Evolutionary conservation across 2,329 filamentous ascomycete genomes (phyloP), one percentile per base, ranked within the genome.

Genomic region (Penicillium sp.): DNA sequence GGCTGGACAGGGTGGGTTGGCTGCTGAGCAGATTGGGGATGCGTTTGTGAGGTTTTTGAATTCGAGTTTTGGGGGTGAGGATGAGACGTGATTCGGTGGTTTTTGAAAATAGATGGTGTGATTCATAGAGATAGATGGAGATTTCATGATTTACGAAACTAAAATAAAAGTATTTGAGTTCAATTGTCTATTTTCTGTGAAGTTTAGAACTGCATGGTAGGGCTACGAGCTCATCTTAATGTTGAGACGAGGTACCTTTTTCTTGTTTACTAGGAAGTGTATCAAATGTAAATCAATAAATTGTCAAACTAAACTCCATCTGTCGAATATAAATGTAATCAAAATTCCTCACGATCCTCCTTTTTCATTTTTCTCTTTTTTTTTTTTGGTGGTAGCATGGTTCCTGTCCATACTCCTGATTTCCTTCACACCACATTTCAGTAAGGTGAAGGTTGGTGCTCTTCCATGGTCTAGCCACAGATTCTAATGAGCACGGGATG

Each of bases 21-120:
- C 60, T 14, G 51, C 62, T 47, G 73, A 73, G 21, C 71, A 76
- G 58, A 68, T 78, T 14, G 70, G 70, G 1, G 75, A 77, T 68
- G 76, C 76, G 7, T 80, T 80, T 73, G 75, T 79, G 54, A 67
- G 74, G 53, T 80, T 79, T 65, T 63, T 80, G 59, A 79, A 79
- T 65, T 71, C 70, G 26, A 76, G 77, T 52, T 76, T 78, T 64
- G 73, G 70, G 39, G 74, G 70, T 19, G 64, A 65, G 10, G 29
- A 49, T 45, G 43, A 33, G 35, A 48, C 26, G 19, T 49, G 33
- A 21, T 13, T 13, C 29, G 3, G 10, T 8, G 49, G 3, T 4
- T n/a, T 24, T 43, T 21, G 24, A 6, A 19, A 37, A 48, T 48
- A 31, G 29, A 48, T 16, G 22, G 14, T 29, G 19, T 33, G 13